Evolutionary conservation across 2,329 filamentous ascomycete species (phyloP).

Genomic region (Thelonectria blattea): DNA sequence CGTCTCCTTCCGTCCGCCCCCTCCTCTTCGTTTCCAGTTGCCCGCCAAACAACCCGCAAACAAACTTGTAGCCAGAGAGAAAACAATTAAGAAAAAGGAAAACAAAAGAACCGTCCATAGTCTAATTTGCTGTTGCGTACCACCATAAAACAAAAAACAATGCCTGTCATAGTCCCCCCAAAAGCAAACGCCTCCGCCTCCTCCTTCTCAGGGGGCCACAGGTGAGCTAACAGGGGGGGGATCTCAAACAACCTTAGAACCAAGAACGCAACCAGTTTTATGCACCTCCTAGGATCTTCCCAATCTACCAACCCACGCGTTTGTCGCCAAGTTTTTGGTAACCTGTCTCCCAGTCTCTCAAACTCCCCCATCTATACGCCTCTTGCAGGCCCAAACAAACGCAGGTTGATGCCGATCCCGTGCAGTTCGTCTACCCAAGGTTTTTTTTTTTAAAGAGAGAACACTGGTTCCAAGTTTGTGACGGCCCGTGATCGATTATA

Average conservation of each 20-base stretch:
- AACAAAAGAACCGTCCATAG: conserved; percentile 37
- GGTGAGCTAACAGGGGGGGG: conserved; percentile 15
- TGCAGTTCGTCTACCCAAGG: conserved; percentile 18
- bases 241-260: conserved; percentile 27
- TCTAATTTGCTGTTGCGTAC: conserved; percentile 42
- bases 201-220: conserved; percentile 1
- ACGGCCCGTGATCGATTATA: conserved; percentile 36
- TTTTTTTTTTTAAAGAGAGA: conserved; percentile 15
- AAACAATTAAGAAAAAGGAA: conserved; percentile 5
- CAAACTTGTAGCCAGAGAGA: conserved; percentile 33
- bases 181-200: conserved; percentile 20
- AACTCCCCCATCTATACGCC: conserved; percentile 18
- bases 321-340: conserved; percentile 18
- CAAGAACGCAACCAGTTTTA: conserved; percentile 27
- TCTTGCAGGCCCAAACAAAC: conserved; percentile 7
- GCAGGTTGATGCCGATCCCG: conserved; percentile 9
- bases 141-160: conserved; percentile 33
- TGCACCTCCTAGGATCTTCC: conserved; percentile 24
- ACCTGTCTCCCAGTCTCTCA: conserved; percentile 10
- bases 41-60: conserved; percentile 19
- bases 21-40: conserved; percentile 25
- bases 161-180: conserved; percentile 36
- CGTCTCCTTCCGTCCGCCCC: conserved; percentile 17
- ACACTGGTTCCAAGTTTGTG: conserved; percentile 23
- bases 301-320: conserved; percentile 27